Base-by-base conservation (phyloP, 1,139 yeast species). In the Diutina rugosa region DNA sequence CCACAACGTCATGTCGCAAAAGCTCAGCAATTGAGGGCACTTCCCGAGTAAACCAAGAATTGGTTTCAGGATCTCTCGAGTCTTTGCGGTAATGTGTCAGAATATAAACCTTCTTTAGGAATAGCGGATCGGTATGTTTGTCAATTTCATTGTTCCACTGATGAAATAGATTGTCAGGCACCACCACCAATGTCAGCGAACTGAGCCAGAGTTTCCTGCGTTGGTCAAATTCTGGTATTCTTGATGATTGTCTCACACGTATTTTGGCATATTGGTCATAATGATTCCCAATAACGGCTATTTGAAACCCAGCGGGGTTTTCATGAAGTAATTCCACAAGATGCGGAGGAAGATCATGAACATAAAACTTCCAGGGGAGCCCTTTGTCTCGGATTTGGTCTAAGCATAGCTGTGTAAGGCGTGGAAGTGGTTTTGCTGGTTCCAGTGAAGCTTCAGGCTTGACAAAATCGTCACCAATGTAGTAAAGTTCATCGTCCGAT, bases 111-210 rank as follows among this genome's bases (percentile, higher is more conserved):
- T 65, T 72, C 3, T 66, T 68, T 48, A 84, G 66, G 58, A 58
- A 74, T 0, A 64, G 69, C 0, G 67, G 64, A 4, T 70, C 65
- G 1, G 81, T 67, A 63, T 85, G 91, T 60, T 84, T 84, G 18
- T 67, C 67, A 8, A 84, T 69, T 63, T 85, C 90, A 26, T 70
- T 65, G 49, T 69, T 70, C 91, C 90, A 85, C 64, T 85, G 91
- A 58, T 78, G 80, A 59, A 82, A 78, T 29, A 85, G 67, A 61
- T 84, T 84, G 61, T 84, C 88, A 0, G 91, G 91, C 3, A 82
- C 81, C 1, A 85, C 78, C 6, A 84, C 72, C 53, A 85, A 67
- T 0, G 90, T 84, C 0, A 86, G 72, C 14, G 77, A 73, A 32
- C 85, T 49, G 9, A 49, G 44, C 53, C 51, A 47, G 4, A 47